These are phyloP conservation scores for Phytophthora syringae DNA, from an alignment of 352 stramenopile genomes.

Conservation along the genomic window DNA sequence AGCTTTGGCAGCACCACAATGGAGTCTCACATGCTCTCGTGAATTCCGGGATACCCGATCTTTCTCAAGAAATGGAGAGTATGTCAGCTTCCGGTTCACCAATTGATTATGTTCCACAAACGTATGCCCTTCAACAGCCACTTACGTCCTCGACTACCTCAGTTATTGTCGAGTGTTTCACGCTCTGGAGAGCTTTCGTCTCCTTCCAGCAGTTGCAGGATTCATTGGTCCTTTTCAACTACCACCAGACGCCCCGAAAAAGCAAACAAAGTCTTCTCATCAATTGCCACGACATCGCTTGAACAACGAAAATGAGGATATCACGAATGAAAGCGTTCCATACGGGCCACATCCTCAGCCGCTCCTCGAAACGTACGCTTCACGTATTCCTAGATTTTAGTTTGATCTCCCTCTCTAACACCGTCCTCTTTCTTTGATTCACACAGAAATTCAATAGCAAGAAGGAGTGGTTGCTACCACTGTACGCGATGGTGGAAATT, in stretches of 20 bases:
- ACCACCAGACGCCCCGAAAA: slow-evolving; percentile 8
- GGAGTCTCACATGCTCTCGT: slow-evolving; percentile 27
- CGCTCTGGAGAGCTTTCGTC: slow-evolving; percentile 59
- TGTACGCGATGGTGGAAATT: slow-evolving; percentile 54
- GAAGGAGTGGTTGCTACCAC: slow-evolving; percentile 54
- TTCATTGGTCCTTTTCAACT: slow-evolving; percentile 42
- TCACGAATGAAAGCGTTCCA: slow-evolving; percentile 5
- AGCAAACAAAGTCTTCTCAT: slow-evolving; percentile 8
- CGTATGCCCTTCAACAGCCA: slow-evolving; percentile 19
- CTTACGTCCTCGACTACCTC: slow-evolving; percentile 8
- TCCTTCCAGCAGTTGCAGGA: slow-evolving; percentile 63
- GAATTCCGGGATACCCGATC: slow-evolving; percentile 38
- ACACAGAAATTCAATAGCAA: slow-evolving; percentile 50
- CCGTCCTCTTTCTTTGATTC: neutral
- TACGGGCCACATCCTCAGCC: slow-evolving; percentile 24
- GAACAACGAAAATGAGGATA: neutral
- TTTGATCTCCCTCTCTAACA: slow-evolving; percentile 5
- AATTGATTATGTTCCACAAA: neutral
- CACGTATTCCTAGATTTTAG: neutral
- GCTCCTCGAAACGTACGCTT: slow-evolving; percentile 32
- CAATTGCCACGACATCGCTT: slow-evolving; percentile 8
- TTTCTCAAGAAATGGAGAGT: slow-evolving; percentile 8
- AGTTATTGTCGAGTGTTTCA: slow-evolving; percentile 42
- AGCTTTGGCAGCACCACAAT: slow-evolving; percentile 32
- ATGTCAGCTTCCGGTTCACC: neutral